phyloP scores from a whole-genome alignment of 768 basidiomycete genomes.

The Holtermanniella nyarrowii region DNA sequence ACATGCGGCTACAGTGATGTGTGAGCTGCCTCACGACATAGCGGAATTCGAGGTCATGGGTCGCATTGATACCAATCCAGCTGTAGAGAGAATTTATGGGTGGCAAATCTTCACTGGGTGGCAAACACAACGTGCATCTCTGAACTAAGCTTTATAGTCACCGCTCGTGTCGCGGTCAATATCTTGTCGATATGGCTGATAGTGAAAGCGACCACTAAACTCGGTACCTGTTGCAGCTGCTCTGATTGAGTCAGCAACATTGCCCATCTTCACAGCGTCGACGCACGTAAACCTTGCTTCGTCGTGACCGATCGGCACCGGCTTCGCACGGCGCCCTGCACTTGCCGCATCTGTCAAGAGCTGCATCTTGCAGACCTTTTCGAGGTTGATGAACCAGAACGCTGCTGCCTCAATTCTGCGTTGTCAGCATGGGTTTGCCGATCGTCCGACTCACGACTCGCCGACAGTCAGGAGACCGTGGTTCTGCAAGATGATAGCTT shows the following conservation, averaged over 20 bases:
- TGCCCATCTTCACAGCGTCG: background rate
- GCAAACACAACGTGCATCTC: no score
- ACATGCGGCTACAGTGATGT: no score
- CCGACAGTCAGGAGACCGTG: conserved; percentile 33
- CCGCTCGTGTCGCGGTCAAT: background rate
- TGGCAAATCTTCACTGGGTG: no score
- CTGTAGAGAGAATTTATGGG: no score
- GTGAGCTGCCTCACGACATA: no score
- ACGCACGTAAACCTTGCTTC: conserved; percentile 17
- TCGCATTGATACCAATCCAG: no score
- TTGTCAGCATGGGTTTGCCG: conserved; percentile 1
- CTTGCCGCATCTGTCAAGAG: conserved; percentile 12
- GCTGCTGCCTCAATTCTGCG: background rate
- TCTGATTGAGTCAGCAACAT: background rate
- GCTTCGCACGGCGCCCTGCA: conserved; percentile 6
- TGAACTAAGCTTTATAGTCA: background rate
- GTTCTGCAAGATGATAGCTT: conserved; percentile 30
- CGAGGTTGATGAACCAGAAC: conserved; percentile 3
- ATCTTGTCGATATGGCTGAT: background rate
- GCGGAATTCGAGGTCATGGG: no score
- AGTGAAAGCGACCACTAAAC: background rate
- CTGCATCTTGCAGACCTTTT: conserved; percentile 14
- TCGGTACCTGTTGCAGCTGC: background rate
- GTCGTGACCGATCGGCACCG: conserved; percentile 5
- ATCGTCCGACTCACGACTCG: conserved; percentile 18